phyloP scores from a whole-genome alignment of 2,329 filamentous ascomycete species.

The Pseudogymnoascus sp. region DNA sequence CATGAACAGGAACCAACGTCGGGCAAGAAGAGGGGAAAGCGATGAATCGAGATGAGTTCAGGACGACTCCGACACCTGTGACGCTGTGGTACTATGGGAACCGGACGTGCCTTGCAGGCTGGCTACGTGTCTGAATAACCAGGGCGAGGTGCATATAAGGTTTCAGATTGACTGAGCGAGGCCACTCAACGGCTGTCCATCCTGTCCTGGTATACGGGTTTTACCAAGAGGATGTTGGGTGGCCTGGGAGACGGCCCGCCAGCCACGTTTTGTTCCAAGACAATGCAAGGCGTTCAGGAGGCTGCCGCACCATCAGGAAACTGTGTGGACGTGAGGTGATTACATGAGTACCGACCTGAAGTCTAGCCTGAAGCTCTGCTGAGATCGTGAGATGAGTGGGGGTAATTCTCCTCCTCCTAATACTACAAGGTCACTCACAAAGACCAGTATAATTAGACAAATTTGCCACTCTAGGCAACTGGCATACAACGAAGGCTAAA shows the following conservation, averaged over 20 bases:
- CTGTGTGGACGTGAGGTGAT: not conserved
- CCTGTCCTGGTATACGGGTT: not conserved
- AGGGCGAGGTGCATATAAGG: not conserved
- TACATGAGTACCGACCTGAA: not conserved
- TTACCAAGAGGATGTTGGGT: not conserved
- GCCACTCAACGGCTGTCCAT: not conserved
- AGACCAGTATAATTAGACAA: not conserved
- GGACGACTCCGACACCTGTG: not conserved
- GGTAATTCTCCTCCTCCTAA: not conserved
- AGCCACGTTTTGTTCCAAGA: not conserved
- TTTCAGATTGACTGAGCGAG: not conserved
- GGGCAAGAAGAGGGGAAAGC: constrained; percentile 36
- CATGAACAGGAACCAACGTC: constrained; percentile 42
- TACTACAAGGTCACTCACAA: not conserved
- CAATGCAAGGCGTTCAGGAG: not conserved
- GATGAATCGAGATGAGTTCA: constrained; percentile 14
- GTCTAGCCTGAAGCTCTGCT: no score
- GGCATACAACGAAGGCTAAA: not conserved
- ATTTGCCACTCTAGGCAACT: not conserved
- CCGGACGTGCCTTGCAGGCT: not conserved
- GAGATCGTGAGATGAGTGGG: not conserved
- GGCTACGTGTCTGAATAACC: not conserved
- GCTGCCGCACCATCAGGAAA: not conserved
- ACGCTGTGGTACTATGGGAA: not conserved
- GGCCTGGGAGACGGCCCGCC: not conserved